Evolutionary conservation across 169 alveolate genomes (phyloP).

Genomic region (Perkinsus olseni): DNA sequence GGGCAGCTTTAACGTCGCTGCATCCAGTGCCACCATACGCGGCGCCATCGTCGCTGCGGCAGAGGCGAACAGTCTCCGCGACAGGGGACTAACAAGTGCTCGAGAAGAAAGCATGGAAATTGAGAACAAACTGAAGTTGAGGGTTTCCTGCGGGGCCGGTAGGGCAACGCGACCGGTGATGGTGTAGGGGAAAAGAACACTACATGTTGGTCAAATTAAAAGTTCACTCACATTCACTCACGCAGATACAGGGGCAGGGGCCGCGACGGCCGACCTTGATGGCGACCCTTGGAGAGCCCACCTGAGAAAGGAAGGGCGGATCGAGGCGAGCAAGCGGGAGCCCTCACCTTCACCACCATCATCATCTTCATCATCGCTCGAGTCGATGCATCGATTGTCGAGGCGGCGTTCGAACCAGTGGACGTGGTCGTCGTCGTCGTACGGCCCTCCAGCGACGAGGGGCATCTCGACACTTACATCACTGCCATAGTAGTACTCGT

Average conservation of each 20-base stretch:
- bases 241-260: no score
- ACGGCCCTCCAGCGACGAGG: background rate
- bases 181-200: no score
- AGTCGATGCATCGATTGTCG: background rate
- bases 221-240: no score
- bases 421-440: background rate
- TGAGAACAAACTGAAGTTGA: background rate
- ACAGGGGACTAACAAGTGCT: background rate
- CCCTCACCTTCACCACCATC: background rate
- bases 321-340: background rate
- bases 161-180: no score
- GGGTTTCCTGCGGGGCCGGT: background rate
- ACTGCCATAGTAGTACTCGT: background rate
- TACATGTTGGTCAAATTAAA: no score
- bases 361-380: background rate
- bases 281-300: no score
- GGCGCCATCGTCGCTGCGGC: background rate
- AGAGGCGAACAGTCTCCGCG: background rate
- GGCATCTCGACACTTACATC: background rate
- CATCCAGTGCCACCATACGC: background rate
- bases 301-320: background rate
- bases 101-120: background rate
- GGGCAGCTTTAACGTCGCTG: background rate
- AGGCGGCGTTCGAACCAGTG: background rate
- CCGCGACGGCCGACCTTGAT: no score